Evolutionary conservation across 1,284 basidiomycete genomes (phyloP), one percentile per base, ranked within the genome.

Genomic region (Vanrija pseudolonga): DNA sequence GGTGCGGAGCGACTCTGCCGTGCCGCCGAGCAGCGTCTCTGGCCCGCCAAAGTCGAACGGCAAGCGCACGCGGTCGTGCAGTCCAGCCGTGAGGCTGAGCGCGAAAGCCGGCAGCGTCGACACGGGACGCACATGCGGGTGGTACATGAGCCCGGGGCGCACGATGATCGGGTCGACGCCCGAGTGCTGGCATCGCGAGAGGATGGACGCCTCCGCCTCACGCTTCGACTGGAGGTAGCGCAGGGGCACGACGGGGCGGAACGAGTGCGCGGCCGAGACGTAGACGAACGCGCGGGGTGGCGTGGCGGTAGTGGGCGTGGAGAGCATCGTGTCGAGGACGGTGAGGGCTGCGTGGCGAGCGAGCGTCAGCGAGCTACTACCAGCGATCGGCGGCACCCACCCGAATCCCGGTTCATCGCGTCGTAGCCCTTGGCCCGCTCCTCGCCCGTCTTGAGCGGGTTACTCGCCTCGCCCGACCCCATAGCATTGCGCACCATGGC

Each of bases 131-230:
- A 86, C 81, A 74, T 97, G 92, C 6, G 95, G 89, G 70, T 98
- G 93, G 77, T 98, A 98, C 71, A 98, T 91, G 50, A 98, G 80
- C 59, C 94, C 94, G 89, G 91, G 94, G 57, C 91, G 81, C 60
- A 94, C 82, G 76, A 88, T 89, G 24, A 92, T 83, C 6, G 84
- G 85, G 54, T 45, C 41, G 15, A 60, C 36, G 3, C 26, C 43
- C 15, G 37, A n/a, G 9, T 45, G 42, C 26, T 28, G 24, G 38
- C 54, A 56, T 14, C 46, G 42, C 3, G 17, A 18, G n/a, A 56
- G 39, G 9, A 60, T 56, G 15, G 23, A 45, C 2, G 39, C 46
- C 46, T 97, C 94, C 17, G 95, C 92, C 68, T 94, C 85, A 19
- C 92, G 84, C 78, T 98, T 98, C 5, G 89, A 88, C 66, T 85